Conservation (phyloP, 2,329 filamentous ascomycete species). For the Botrytis aclada region DNA sequence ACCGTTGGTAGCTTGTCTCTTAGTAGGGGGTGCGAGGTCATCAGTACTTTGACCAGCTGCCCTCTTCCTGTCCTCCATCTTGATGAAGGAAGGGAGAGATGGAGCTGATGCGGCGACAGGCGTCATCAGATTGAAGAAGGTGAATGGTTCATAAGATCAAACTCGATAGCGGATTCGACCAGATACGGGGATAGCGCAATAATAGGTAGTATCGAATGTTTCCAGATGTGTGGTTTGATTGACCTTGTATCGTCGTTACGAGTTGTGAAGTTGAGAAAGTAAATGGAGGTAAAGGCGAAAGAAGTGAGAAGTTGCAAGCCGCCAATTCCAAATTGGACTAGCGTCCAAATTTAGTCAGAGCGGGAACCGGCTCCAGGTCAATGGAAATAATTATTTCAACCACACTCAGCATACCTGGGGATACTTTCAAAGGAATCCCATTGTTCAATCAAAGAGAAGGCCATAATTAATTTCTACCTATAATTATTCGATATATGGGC, state of each 20-base stretch:
- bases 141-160: constrained; percentile 18
- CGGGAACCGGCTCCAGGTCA: constrained; percentile 16
- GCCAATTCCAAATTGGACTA: constrained; percentile 12
- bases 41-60: constrained; percentile 65
- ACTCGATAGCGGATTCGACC: background rate
- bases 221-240: background rate
- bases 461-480: background rate
- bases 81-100: constrained; percentile 78
- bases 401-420: background rate
- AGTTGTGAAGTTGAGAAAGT: constrained; percentile 9
- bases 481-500: background rate
- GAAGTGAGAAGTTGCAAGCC: constrained; percentile 17
- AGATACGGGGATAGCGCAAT: constrained; percentile 19
- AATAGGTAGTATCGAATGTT: background rate
- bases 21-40: constrained; percentile 83
- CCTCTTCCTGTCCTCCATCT: constrained; percentile 99
- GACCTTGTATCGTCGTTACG: constrained; percentile 22
- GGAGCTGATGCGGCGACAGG: constrained; percentile 35
- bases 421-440: background rate
- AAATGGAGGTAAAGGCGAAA: constrained; percentile 12
- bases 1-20: constrained; percentile 89
- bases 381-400: constrained; percentile 16
- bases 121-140: constrained; percentile 56
- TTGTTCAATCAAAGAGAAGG: constrained; percentile 4
- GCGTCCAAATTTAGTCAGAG: constrained; percentile 12